Evolutionary conservation across 2,329 filamentous ascomycete genomes (phyloP).

Genomic region (Pseudogymnoascus sp.): DNA sequence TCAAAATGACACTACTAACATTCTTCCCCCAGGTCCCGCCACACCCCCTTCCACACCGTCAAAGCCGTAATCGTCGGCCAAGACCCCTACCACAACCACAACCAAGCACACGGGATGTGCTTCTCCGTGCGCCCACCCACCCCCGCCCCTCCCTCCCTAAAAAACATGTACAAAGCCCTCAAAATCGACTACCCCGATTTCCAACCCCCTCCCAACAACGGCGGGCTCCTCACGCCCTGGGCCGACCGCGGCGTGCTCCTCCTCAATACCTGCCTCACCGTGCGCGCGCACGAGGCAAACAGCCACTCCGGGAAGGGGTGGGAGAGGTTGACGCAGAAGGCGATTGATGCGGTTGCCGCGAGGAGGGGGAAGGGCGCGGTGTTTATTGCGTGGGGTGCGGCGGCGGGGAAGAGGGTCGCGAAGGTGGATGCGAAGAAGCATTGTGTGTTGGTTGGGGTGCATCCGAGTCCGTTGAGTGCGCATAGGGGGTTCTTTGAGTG

Average conservation of each 20-base stretch:
- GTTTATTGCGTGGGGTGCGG: slow-evolving; percentile 87
- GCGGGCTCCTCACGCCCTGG: slow-evolving; percentile 85
- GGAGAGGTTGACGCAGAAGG: slow-evolving; percentile 86
- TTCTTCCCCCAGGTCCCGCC: slow-evolving; percentile 66
- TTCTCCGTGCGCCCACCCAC: slow-evolving; percentile 92
- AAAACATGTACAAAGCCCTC: slow-evolving; percentile 87
- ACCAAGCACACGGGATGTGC: slow-evolving; percentile 91
- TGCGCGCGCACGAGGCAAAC: slow-evolving; percentile 80
- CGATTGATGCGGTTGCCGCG: slow-evolving; percentile 78
- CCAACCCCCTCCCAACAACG: slow-evolving; percentile 62
- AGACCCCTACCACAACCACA: slow-evolving; percentile 92
- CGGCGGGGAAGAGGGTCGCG: slow-evolving; percentile 69
- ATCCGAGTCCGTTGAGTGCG: slow-evolving; percentile 90
- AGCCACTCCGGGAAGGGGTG: slow-evolving; percentile 80
- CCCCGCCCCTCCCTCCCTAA: slow-evolving; percentile 76
- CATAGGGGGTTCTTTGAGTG: slow-evolving; percentile 74
- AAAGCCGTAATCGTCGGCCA: slow-evolving; percentile 92
- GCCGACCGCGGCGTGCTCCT: slow-evolving; percentile 86
- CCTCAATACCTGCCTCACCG: slow-evolving; percentile 91
- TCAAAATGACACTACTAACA: slow-evolving; percentile 16
- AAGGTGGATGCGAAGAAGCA: slow-evolving; percentile 67
- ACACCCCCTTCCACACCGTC: slow-evolving; percentile 69
- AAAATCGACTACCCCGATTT: slow-evolving; percentile 84
- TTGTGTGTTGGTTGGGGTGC: slow-evolving; percentile 75
- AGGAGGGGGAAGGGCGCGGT: slow-evolving; percentile 75